Evolutionary conservation across 1,284 basidiomycete genomes (phyloP).

Genomic region (Testicularia cyperi): DNA sequence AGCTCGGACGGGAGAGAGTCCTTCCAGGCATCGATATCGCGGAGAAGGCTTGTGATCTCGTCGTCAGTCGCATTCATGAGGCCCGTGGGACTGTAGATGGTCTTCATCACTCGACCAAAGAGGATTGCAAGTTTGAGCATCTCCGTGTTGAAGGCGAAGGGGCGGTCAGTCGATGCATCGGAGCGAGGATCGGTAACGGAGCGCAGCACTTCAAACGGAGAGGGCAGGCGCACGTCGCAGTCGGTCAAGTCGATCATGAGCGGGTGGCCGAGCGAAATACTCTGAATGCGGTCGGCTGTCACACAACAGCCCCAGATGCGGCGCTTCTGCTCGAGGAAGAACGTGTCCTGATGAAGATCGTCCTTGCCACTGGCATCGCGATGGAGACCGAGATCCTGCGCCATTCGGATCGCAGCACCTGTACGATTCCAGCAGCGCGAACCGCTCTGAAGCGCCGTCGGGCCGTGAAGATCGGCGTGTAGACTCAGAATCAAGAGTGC

Average conservation of each 20-base stretch:
- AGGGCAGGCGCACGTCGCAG: constrained; percentile 54
- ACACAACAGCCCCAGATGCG: constrained; percentile 56
- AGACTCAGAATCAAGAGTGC: constrained; percentile 80
- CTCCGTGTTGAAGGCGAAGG: constrained; percentile 55
- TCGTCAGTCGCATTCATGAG: constrained; percentile 56
- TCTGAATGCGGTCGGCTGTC: constrained; percentile 47
- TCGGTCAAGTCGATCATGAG: constrained; percentile 54
- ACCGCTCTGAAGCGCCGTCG: constrained; percentile 57
- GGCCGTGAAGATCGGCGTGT: constrained; percentile 65
- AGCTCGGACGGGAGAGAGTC: constrained; percentile 43
- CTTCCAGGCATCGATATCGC: constrained; percentile 52
- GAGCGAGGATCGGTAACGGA: constrained; percentile 39
- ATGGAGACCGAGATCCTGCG: constrained; percentile 53
- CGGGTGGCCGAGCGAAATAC: constrained; percentile 51
- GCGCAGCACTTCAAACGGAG: constrained; percentile 50
- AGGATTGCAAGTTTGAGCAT: constrained; percentile 56
- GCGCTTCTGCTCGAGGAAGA: constrained; percentile 52
- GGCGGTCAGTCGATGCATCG: constrained; percentile 34
- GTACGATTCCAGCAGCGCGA: constrained; percentile 58
- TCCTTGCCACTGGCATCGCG: constrained; percentile 51
- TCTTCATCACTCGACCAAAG: constrained; percentile 57
- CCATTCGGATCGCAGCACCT: constrained; percentile 55
- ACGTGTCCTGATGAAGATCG: constrained; percentile 44
- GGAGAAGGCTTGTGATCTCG: constrained; percentile 48
- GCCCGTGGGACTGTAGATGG: constrained; percentile 56